Base-by-base conservation (phyloP, 495 filamentous ascomycete genomes). In the Aspergillus conjunctus region DNA sequence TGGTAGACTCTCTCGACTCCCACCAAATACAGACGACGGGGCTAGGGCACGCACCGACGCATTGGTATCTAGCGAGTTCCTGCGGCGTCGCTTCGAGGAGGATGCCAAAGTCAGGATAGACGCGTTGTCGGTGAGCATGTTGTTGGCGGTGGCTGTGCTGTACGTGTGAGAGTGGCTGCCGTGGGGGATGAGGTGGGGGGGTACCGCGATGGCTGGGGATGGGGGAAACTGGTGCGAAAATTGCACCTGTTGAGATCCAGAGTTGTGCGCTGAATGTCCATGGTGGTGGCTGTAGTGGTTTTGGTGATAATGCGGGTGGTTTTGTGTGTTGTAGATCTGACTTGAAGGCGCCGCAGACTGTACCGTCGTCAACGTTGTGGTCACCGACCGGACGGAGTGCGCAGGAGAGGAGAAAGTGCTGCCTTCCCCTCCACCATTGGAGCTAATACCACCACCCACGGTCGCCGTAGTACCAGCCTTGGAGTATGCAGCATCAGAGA, bases 41-140 rank as follows among this genome's bases (percentile, higher is more conserved):
- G 94, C 91, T 22, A 98, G 81, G 2, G 91, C 94, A 45, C 94
- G 91, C 17, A 97, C 89, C 0, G 92, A 97, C 3, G 95, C 95
- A 72, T 98, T 93, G 0, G 95, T 98, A 72, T 98, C 94, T 67
- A 97, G 82, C 0, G 91, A 96, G 60, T 92, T 90, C 41, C 94
- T 82, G 18, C 94, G 89, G 46, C 91, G 88, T 30, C 89, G 85
- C 71, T 97, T 96, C 20, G 92, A 96, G 0, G 93, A 97, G 7
- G 92, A 97, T 1, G 94, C 94, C n/a, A 98, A 83, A 0, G 94
- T 98, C 26, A 98, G 83, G 58, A 98, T 93, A 17, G 92, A 97
- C 1, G 94, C 94, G 69, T 98, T 93, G 68, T 98, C 94, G 8
- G 91, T 95, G 22, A 97, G 78, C 14, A 94, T 81, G 70, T 92